These are phyloP conservation scores for Puya raimondii DNA, from an alignment of 176 grass and related monocot genomes.

Conservation along the genomic window DNA sequence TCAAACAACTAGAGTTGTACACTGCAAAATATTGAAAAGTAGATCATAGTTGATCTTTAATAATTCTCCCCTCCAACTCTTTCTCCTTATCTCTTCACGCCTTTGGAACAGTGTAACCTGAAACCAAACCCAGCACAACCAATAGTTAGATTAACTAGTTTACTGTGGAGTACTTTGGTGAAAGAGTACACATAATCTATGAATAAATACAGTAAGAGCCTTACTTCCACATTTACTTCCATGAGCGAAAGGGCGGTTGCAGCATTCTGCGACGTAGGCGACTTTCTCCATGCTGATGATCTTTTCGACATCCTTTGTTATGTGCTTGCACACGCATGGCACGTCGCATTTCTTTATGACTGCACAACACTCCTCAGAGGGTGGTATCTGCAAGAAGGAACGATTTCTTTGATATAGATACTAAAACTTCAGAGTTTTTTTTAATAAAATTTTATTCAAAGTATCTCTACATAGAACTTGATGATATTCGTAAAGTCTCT, in stretches of 20 bases:
- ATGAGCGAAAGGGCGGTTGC: constrained; percentile 3
- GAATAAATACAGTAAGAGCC: neutral
- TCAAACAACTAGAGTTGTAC: no score
- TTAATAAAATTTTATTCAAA: no score
- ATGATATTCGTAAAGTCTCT: no score
- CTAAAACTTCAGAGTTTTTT: no score
- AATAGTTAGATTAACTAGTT: neutral
- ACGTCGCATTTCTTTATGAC: neutral
- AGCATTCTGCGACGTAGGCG: neutral
- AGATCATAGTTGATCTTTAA: neutral
- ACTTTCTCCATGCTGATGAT: constrained; percentile 13
- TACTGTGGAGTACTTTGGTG: no score
- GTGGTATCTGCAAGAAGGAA: no score
- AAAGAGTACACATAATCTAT: no score
- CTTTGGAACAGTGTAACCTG: constrained; percentile 5
- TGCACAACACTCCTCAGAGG: no score
- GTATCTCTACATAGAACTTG: no score
- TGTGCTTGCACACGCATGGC: neutral
- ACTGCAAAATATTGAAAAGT: neutral
- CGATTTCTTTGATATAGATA: no score
- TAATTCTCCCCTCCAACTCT: neutral
- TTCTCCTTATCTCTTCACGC: neutral
- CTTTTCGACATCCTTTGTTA: neutral
- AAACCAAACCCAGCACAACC: neutral
- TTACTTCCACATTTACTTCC: constrained; percentile 16